Evolutionary conservation across 2,329 filamentous ascomycete species (phyloP).

Genomic region (Aspergillus brunneoviolaceus): DNA sequence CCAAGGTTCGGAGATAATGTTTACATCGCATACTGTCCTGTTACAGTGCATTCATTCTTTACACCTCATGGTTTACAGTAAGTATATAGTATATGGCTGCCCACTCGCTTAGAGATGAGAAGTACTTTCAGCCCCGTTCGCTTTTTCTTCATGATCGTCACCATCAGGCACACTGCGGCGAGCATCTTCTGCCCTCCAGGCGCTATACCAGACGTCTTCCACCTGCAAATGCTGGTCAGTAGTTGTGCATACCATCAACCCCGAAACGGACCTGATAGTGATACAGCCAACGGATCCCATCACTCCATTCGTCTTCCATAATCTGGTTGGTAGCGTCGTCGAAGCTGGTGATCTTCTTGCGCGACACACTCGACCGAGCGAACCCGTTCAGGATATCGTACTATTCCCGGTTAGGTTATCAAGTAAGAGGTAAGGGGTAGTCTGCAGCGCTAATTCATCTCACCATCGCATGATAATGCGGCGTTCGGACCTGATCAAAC

Average conservation of each 20-base stretch:
- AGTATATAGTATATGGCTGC: no score
- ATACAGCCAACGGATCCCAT: slow-evolving; percentile 12
- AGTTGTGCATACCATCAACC: no score
- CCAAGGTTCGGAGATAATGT: no score
- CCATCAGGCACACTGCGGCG: neutral
- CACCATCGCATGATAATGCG: slow-evolving; percentile 15
- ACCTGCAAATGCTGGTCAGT: slow-evolving; percentile 1
- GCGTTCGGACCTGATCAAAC: slow-evolving; percentile 11
- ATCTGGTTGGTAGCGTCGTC: slow-evolving; percentile 4
- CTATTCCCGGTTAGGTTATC: neutral
- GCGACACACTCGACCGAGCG: neutral
- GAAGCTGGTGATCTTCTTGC: slow-evolving; percentile 1
- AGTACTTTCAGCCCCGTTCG: neutral
- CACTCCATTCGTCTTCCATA: slow-evolving; percentile 10
- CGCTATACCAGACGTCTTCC: slow-evolving; percentile 10
- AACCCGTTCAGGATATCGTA: slow-evolving; percentile 13
- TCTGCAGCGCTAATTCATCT: neutral
- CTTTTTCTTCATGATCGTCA: neutral
- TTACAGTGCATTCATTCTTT: no score
- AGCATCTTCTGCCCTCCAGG: slow-evolving; percentile 8
- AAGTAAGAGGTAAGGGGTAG: no score
- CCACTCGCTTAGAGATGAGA: neutral
- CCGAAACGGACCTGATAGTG: slow-evolving; percentile 8
- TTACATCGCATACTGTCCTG: no score
- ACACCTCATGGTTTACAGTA: no score